Evolutionary conservation across 257 asterid genomes (phyloP).

Genomic region (Lavandula angustifolia): DNA sequence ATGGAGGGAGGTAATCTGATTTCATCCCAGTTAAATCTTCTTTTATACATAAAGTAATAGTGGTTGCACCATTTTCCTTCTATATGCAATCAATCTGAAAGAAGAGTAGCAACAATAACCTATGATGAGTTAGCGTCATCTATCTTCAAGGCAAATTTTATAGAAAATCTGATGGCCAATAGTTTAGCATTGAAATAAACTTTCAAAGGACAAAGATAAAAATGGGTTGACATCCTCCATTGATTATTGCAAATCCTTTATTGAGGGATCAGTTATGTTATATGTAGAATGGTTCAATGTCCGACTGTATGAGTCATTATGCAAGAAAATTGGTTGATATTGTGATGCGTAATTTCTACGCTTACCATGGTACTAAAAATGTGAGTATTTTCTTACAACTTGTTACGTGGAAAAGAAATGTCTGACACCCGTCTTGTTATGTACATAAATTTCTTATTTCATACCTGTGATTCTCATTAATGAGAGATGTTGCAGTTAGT

Average conservation of each 20-base stretch:
- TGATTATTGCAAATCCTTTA: background rate
- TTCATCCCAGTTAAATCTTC: slow-evolving; percentile 13
- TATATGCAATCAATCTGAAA: background rate
- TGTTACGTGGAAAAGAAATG: slow-evolving; percentile 10
- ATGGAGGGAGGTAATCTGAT: slow-evolving; percentile 63
- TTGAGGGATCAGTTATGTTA: background rate
- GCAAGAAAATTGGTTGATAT: background rate
- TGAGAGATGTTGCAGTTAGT: background rate
- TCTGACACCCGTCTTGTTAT: background rate
- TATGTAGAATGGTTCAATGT: background rate
- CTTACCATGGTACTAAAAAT: no score
- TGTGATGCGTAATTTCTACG: background rate
- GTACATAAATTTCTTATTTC: slow-evolving; percentile 12
- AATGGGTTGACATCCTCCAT: background rate
- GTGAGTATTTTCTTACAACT: no score
- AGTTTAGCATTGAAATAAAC: background rate
- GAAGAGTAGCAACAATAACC: background rate
- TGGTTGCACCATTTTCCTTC: slow-evolving; percentile 8
- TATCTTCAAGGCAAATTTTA: background rate
- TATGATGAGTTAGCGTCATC: background rate
- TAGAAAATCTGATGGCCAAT: background rate
- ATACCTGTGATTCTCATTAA: slow-evolving; percentile 1
- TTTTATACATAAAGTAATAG: slow-evolving; percentile 6
- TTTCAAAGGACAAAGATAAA: background rate
- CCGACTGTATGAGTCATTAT: slow-evolving; percentile 13